Evolutionary conservation across 768 basidiomycete genomes (phyloP).

Genomic region (Omphalotus guepiniiformis): DNA sequence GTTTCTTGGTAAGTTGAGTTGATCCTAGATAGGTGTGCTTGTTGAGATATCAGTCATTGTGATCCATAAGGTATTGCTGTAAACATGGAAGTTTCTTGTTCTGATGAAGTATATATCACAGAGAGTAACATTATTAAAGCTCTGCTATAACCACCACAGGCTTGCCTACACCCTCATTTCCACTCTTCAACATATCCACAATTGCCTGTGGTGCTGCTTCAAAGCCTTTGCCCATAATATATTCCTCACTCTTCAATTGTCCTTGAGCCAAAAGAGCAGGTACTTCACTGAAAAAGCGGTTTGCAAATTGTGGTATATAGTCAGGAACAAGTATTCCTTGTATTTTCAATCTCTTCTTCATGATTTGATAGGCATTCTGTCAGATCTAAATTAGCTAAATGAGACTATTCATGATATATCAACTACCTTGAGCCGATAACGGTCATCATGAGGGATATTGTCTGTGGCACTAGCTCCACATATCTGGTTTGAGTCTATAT

Average conservation of each 20-base stretch:
- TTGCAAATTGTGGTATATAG: slow-evolving; percentile 19
- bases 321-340: slow-evolving; percentile 26
- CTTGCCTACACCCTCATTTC: slow-evolving; percentile 31
- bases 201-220: slow-evolving; percentile 30
- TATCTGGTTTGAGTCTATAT: not conserved
- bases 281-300: slow-evolving; percentile 26
- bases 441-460: not conserved
- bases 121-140: not conserved
- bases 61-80: too few species aligned
- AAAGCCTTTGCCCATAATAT: slow-evolving; percentile 25
- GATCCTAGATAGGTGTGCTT: too few species aligned
- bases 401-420: not conserved
- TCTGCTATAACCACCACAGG: slow-evolving; percentile 25
- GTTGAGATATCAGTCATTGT: too few species aligned
- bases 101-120: too few species aligned
- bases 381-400: not conserved
- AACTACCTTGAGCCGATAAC: slow-evolving; percentile 2
- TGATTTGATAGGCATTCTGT: slow-evolving; percentile 22
- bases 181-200: slow-evolving; percentile 27
- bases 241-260: slow-evolving; percentile 30
- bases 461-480: not conserved
- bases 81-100: too few species aligned
- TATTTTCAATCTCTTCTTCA: slow-evolving; percentile 23
- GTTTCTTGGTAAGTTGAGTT: too few species aligned
- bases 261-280: slow-evolving; percentile 19